Conservation (phyloP, 306 rosid genomes). For the Senna siamea region DNA sequence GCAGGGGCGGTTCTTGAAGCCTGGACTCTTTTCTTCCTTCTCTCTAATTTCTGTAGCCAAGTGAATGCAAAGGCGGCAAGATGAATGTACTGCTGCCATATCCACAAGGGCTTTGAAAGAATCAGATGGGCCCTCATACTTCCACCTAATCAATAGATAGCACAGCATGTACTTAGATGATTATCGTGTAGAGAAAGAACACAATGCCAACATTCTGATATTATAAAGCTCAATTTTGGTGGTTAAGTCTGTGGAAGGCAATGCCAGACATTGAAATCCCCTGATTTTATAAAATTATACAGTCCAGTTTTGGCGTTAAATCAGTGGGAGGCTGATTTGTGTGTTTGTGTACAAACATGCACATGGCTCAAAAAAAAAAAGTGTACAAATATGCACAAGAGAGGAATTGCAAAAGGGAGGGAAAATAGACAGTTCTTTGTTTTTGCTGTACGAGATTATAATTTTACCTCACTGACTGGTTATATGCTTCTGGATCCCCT, state of each 20-base stretch:
- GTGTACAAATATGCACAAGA: too few relatives aligned
- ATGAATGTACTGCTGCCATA: conserved; percentile 82
- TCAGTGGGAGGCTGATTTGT: too few relatives aligned
- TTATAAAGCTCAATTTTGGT: neutral
- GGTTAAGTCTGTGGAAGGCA: neutral
- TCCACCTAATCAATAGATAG: conserved; percentile 74
- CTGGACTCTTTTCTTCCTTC: conserved; percentile 58
- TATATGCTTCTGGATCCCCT: conserved; percentile 80
- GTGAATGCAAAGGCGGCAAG: conserved; percentile 86
- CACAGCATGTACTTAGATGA: conserved; percentile 21
- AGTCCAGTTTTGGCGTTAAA: neutral
- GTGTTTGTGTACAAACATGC: too few relatives aligned
- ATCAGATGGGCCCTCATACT: conserved; percentile 82
- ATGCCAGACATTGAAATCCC: neutral
- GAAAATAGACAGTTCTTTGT: neutral
- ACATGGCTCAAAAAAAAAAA: too few relatives aligned
- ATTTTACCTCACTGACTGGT: conserved; percentile 76
- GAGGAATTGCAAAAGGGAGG: neutral
- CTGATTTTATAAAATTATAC: neutral
- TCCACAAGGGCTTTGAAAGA: conserved; percentile 81
- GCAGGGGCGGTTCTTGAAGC: conserved; percentile 86
- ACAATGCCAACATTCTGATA: conserved; percentile 21
- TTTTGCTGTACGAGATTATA: neutral
- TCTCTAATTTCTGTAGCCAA: conserved; percentile 67
- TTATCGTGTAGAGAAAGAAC: conserved; percentile 20